Conservation (phyloP, 73 alveolate species). For the Paramecium sexaurelia region DNA sequence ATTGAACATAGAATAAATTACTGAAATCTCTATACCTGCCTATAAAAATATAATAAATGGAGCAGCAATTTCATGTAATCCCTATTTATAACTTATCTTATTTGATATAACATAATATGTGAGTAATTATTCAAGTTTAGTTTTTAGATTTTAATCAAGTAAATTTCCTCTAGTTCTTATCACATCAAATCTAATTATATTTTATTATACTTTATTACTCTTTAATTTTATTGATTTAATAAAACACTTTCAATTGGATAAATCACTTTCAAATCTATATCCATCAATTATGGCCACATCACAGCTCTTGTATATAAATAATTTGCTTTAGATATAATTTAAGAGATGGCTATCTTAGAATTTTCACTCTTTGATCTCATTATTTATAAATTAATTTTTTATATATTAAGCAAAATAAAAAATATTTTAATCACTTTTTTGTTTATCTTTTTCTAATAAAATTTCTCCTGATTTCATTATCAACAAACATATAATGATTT, state of each 20-base stretch:
- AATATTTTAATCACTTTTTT: background rate
- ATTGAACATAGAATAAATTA: background rate
- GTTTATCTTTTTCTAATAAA: background rate
- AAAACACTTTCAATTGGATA: background rate
- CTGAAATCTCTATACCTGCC: background rate
- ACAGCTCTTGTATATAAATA: background rate
- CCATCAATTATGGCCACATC: background rate
- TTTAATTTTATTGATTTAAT: background rate
- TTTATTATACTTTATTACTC: background rate
- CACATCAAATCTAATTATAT: conserved; percentile 10
- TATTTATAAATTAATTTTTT: background rate
- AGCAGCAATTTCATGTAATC: conserved; percentile 34
- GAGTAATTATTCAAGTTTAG: background rate
- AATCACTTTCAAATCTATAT: background rate
- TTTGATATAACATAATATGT: background rate
- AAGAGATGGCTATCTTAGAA: background rate
- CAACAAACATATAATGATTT: conserved; percentile 20
- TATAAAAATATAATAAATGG: background rate
- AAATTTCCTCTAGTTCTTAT: background rate
- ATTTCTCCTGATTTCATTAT: conserved; percentile 10
- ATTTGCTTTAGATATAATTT: background rate
- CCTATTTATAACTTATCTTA: conserved; percentile 2
- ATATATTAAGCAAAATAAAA: background rate
- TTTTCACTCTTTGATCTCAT: background rate
- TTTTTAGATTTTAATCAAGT: background rate